Evolutionary conservation across 2,329 filamentous ascomycete species (phyloP).

Genomic region (Alternaria hordeiaustralica): DNA sequence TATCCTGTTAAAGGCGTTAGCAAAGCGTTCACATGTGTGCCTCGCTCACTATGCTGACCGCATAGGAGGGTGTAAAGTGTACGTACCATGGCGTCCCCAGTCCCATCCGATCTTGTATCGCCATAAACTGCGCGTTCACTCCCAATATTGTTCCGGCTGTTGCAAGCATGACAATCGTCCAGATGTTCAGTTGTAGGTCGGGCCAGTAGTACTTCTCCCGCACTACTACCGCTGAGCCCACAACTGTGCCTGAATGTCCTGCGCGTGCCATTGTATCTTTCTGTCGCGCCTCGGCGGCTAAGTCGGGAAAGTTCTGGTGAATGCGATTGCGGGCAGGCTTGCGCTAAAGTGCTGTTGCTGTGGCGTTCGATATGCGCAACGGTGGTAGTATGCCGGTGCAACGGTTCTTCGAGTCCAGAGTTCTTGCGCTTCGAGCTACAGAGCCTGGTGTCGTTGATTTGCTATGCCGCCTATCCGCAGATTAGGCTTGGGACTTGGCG

Average conservation of each 20-base stretch:
- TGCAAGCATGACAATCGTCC: conserved; percentile 68
- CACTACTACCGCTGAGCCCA: conserved; percentile 51
- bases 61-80: not conserved
- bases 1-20: conserved; percentile 55
- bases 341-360: not conserved
- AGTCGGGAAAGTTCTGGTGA: not conserved
- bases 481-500: conserved; percentile 18
- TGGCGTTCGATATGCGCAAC: not conserved
- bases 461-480: conserved; percentile 14
- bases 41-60: not conserved
- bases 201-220: conserved; percentile 68
- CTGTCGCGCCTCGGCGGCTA: conserved; percentile 2
- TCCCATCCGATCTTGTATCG: conserved; percentile 62
- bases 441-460: conserved; percentile 5
- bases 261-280: conserved; percentile 44
- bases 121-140: conserved; percentile 66
- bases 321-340: not conserved
- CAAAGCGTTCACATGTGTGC: not conserved
- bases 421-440: not conserved
- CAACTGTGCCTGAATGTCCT: conserved; percentile 41
- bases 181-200: conserved; percentile 68
- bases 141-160: conserved; percentile 65
- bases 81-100: conserved; percentile 67
- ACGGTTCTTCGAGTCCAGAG: not conserved
- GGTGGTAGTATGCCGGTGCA: not conserved